Conservation (phyloP, 2,329 filamentous ascomycete genomes). For the Lachnellula occidentalis region DNA sequence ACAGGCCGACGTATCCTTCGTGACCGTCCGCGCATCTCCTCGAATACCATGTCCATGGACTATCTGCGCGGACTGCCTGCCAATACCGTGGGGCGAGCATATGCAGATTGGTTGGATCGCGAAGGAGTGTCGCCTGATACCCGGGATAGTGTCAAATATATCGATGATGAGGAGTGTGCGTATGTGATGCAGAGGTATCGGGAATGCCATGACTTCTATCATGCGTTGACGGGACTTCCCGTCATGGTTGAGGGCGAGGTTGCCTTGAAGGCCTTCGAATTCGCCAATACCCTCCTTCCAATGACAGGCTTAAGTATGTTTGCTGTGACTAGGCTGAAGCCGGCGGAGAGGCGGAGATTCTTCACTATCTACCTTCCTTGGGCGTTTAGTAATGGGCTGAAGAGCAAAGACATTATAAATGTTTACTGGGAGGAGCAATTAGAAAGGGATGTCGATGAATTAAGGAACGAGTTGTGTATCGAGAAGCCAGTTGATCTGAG, state of each 20-base stretch:
- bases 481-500: conserved; percentile 85
- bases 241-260: conserved; percentile 93
- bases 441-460: conserved; percentile 71
- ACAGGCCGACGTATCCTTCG: conserved; percentile 89
- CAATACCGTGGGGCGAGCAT: conserved; percentile 73
- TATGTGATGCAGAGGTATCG: conserved; percentile 99
- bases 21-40: conserved; percentile 83
- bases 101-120: conserved; percentile 85
- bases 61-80: conserved; percentile 66
- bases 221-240: conserved; percentile 86
- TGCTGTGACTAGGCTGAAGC: conserved; percentile 60
- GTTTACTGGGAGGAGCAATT: conserved; percentile 97
- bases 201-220: conserved; percentile 97
- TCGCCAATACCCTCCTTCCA: conserved; percentile 85
- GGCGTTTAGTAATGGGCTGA: conserved; percentile 78
- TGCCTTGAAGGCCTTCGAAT: conserved; percentile 97
- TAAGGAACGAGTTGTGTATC: conserved; percentile 72
- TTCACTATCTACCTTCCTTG: conserved; percentile 76
- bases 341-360: conserved; percentile 60
- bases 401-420: conserved; percentile 78
- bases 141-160: conserved; percentile 74
- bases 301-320: conserved; percentile 90
- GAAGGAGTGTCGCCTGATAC: conserved; percentile 94
- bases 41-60: conserved; percentile 56
- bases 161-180: conserved; percentile 91